A percentile compares a stretch with the other conserved stretches of the same genome.
These are phyloP conservation scores for Aspergillus niger DNA, from an alignment of 2,329 filamentous ascomycete species.

Conservation along the genomic window DNA sequence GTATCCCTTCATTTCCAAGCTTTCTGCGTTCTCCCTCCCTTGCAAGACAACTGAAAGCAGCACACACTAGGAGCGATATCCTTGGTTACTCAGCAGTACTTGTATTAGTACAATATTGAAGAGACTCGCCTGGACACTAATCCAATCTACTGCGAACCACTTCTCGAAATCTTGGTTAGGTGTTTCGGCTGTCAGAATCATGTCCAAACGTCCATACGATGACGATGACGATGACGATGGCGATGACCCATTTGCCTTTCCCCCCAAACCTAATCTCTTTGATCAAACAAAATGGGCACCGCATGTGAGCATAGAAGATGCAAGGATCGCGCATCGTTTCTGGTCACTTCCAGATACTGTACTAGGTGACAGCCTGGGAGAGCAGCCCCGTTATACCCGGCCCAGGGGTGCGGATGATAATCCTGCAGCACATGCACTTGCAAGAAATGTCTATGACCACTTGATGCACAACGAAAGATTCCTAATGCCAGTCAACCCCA, in stretches of 20 bases:
- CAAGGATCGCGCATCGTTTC: constrained; percentile 29
- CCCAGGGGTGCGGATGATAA: background rate
- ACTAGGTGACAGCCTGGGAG: background rate
- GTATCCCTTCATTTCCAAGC: too few relatives aligned
- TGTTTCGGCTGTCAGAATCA: too few relatives aligned
- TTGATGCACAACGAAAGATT: constrained; percentile 15
- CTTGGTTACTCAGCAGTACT: too few relatives aligned
- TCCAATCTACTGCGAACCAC: too few relatives aligned
- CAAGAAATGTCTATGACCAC: constrained; percentile 36
- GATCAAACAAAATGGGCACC: constrained; percentile 31
- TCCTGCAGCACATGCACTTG: constrained; percentile 24
- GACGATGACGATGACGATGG: too few relatives aligned
- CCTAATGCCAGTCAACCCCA: background rate
- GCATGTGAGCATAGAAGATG: constrained; percentile 24
- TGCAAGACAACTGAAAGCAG: too few relatives aligned
- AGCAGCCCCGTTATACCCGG: background rate
- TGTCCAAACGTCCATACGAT: too few relatives aligned
- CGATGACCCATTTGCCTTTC: constrained; percentile 9
- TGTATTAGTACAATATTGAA: too few relatives aligned
- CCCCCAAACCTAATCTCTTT: constrained; percentile 29
- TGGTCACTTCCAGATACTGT: constrained; percentile 30
- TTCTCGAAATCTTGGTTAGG: too few relatives aligned
- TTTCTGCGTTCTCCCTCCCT: too few relatives aligned
- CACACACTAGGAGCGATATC: too few relatives aligned
- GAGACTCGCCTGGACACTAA: too few relatives aligned